These are phyloP conservation scores for Beauveria scarabaeidicola DNA, from an alignment of 2,329 filamentous ascomycete species.

Conservation along the genomic window DNA sequence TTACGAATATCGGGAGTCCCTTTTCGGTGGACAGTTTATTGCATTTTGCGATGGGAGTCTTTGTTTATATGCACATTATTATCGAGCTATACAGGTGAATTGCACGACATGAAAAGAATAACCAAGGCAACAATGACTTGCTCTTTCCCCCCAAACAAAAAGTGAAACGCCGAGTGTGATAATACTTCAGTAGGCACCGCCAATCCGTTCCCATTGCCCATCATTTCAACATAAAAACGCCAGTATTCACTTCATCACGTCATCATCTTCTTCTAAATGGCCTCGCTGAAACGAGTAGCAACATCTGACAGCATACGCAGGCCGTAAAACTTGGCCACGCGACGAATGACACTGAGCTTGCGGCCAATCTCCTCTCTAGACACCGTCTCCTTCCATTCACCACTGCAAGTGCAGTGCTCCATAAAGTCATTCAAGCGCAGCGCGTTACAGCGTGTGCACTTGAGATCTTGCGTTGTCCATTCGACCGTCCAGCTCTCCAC, in stretches of 20 bases:
- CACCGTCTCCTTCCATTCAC: conserved; percentile 69
- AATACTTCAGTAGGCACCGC: not conserved
- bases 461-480: conserved; percentile 86
- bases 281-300: conserved; percentile 52
- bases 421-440: conserved; percentile 85
- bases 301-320: conserved; percentile 74
- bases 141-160: not conserved
- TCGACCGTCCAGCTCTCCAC: conserved; percentile 67
- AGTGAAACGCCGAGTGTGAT: not conserved
- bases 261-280: conserved; percentile 26
- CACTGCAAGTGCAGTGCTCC: conserved; percentile 92
- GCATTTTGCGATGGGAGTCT: conserved; percentile 3
- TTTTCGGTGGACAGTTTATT: not conserved
- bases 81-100: not conserved
- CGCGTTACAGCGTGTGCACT: conserved; percentile 64
- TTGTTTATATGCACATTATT: conserved; percentile 5
- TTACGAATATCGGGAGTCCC: not conserved
- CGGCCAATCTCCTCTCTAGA: conserved; percentile 56
- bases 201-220: not conserved
- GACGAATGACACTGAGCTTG: conserved; percentile 59
- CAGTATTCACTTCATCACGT: not conserved
- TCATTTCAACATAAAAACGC: conserved; percentile 7
- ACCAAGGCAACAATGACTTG: not conserved
- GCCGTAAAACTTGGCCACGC: conserved; percentile 70
- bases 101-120: not conserved